Base-by-base conservation (phyloP, 495 filamentous ascomycete genomes). In the Venustampulla echinocandica region DNA sequence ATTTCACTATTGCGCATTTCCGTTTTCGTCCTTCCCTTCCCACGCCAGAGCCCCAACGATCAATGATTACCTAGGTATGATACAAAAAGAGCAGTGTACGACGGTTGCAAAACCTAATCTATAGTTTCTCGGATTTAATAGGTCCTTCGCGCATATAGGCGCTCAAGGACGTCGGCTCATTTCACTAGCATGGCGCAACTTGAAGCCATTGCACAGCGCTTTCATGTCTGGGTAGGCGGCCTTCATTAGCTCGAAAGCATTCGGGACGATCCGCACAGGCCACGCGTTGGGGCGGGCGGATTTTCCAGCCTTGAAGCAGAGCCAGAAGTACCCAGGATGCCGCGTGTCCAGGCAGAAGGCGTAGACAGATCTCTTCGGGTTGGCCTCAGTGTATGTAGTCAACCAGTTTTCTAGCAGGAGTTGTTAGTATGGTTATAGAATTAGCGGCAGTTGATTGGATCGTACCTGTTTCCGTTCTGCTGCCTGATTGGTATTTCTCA, bases 221-320 rank as follows among this genome's bases (percentile, higher is more conserved):
- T 81, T 73, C 84, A 96, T 93, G 58, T 96, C 88, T 4, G 92
- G 90, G 59, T 97, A 98, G 22, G 79, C 75, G 56, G 82, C 83
- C 56, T 81, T 82, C 60, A 85, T 76, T 49, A 98, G 72, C 67
- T 96, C 90, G 57, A 85, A 98, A 10, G 65, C 74, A 46, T 89
- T 81, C 1, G 92, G 93, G 11, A 97, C 79, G 28, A 97, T 81
- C 59, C 89, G 89, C 47, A 98, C 87, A 6, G 77, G 77, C 90
- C 89, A 97, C 50, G 77, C 80, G 35, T 82, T 77, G 23, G 90
- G 73, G 25, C 65, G 66, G 1, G 88, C 82, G 23, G 70, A 67
- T 52, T 81, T 74, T 33, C 85, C 89, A 6, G 90, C 87, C 68
- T 95, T 96, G 76, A 94, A 98, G 71, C 88, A 92, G 22, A 98